Conservation (phyloP, 1,284 basidiomycete genomes). For the Kalmanozyma brasiliensis region DNA sequence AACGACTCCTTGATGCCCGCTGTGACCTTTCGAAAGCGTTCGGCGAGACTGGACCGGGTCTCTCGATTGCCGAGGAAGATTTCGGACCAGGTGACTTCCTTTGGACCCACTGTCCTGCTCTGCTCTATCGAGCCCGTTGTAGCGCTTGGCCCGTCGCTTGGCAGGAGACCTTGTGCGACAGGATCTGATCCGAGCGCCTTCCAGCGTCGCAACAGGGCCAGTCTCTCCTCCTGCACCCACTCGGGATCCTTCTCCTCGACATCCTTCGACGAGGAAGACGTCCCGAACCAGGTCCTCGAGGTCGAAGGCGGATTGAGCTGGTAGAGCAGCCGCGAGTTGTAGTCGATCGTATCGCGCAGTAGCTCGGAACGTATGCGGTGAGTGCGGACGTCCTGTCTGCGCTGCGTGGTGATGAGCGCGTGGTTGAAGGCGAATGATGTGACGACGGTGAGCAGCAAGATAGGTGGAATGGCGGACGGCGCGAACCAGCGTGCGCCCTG, state of each 20-base stretch:
- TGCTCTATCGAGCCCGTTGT: not conserved
- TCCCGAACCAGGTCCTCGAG: not conserved
- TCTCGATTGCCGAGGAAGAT: slow-evolving; percentile 38
- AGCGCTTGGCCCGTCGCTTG: not conserved
- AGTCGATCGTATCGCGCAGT: slow-evolving; percentile 26
- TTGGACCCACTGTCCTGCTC: not conserved
- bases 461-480: slow-evolving; percentile 25
- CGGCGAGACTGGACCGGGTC: slow-evolving; percentile 10
- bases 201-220: slow-evolving; percentile 12
- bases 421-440: slow-evolving; percentile 51
- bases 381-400: slow-evolving; percentile 12
- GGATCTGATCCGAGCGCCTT: slow-evolving; percentile 18
- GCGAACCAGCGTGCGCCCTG: slow-evolving; percentile 23
- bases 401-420: slow-evolving; percentile 32
- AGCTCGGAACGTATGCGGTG: slow-evolving; percentile 23
- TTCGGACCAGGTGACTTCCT: slow-evolving; percentile 34
- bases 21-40: slow-evolving; percentile 27
- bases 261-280: not conserved
- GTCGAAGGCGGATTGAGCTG: slow-evolving; percentile 15
- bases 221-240: slow-evolving; percentile 15
- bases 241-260: slow-evolving; percentile 7
- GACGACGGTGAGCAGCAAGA: slow-evolving; percentile 37
- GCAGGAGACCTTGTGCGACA: not conserved
- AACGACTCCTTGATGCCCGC: slow-evolving; percentile 27
- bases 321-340: slow-evolving; percentile 13